Evolutionary conservation across 2,329 filamentous ascomycete species (phyloP).

Genomic region (Pseudocercospora musae): DNA sequence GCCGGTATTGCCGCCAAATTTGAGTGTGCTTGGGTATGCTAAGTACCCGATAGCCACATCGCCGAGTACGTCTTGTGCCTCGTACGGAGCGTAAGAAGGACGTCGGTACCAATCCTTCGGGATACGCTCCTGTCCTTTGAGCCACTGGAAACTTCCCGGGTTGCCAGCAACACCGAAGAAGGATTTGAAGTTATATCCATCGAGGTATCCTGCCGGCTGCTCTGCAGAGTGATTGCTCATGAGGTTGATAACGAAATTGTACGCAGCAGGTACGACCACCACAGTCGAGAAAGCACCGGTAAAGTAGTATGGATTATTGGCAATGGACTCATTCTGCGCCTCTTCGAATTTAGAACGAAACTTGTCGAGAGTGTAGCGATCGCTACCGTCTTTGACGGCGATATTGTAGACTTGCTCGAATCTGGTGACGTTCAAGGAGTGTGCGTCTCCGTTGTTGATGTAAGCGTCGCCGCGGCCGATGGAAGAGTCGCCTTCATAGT

Average conservation of each 20-base stretch:
- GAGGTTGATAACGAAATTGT: conserved; percentile 31
- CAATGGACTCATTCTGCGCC: conserved; percentile 27
- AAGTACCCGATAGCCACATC: conserved; percentile 17
- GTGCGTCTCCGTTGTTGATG: conserved; percentile 29
- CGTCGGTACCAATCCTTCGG: conserved; percentile 26
- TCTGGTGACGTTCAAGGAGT: conserved; percentile 26
- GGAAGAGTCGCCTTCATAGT: conserved; percentile 34
- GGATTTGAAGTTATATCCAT: conserved; percentile 22
- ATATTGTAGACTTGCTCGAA: conserved; percentile 28
- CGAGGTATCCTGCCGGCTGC: conserved; percentile 22
- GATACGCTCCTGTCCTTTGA: conserved; percentile 24
- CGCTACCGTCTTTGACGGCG: conserved; percentile 17
- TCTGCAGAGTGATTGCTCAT: conserved; percentile 26
- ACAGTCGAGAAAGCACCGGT: conserved; percentile 30
- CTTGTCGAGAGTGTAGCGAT: conserved; percentile 27
- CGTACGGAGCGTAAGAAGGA: conserved; percentile 20
- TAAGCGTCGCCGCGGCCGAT: conserved; percentile 27
- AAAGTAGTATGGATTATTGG: conserved; percentile 36
- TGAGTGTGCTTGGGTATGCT: conserved; percentile 18
- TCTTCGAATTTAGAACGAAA: conserved; percentile 20
- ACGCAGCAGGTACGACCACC: conserved; percentile 27
- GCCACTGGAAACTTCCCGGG: conserved; percentile 19
- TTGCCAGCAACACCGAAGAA: conserved; percentile 24
- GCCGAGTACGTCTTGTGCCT: conserved; percentile 13
- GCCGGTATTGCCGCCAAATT: conserved; percentile 36